These are phyloP conservation scores for Penicillium sp. DNA, from an alignment of 2,329 filamentous ascomycete genomes.

Conservation along the genomic window DNA sequence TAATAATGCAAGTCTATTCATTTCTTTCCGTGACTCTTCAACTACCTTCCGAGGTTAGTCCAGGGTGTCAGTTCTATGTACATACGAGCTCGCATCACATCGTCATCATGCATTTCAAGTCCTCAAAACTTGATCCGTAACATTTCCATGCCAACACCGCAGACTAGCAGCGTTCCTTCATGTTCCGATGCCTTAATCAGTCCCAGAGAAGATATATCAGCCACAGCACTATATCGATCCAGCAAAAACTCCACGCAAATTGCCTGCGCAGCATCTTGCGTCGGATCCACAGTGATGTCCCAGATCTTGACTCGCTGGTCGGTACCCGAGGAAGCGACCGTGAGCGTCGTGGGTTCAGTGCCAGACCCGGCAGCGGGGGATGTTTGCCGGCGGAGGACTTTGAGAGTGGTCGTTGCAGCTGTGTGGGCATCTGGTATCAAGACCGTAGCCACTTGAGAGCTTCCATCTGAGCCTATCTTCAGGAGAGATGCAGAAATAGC, in stretches of 20 bases:
- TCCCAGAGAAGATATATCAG: conserved; percentile 53
- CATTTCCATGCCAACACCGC: conserved; percentile 49
- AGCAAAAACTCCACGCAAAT: conserved; percentile 25
- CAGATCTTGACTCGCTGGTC: conserved; percentile 47
- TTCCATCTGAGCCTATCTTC: conserved; percentile 12
- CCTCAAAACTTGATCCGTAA: conserved; percentile 23
- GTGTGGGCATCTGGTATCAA: conserved; percentile 43
- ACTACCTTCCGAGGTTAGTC: too few species aligned
- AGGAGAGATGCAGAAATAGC: conserved; percentile 59
- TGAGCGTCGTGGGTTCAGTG: conserved; percentile 13
- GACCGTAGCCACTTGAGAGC: conserved; percentile 27
- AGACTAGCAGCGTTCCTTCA: conserved; percentile 36
- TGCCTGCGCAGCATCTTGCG: conserved; percentile 14
- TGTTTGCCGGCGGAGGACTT: conserved; percentile 23
- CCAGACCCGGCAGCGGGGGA: neutral
- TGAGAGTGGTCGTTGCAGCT: conserved; percentile 41
- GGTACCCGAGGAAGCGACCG: conserved; percentile 40
- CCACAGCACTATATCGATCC: conserved; percentile 47
- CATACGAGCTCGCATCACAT: conserved; percentile 13
- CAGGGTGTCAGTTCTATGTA: conserved; percentile 5
- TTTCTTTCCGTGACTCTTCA: neutral
- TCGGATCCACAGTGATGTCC: conserved; percentile 31
- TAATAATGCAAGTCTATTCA: neutral
- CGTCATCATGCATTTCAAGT: conserved; percentile 8
- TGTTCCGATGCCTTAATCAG: conserved; percentile 23